Evolutionary conservation across 2,329 filamentous ascomycete species (phyloP).

Genomic region (Trichoderma guizhouense): DNA sequence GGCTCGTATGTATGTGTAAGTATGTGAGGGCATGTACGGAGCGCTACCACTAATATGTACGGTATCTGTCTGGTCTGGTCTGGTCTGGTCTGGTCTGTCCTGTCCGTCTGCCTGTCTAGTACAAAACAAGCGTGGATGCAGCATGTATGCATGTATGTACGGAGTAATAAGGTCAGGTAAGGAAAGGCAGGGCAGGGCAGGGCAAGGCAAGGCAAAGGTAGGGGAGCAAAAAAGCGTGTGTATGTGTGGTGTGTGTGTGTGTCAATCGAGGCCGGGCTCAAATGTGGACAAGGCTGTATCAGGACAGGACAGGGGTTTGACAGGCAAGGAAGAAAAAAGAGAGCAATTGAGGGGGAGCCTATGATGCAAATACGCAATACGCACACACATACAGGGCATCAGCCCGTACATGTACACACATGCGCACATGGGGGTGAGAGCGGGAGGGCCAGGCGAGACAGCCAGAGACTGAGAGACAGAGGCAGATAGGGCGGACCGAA

Average conservation of each 20-base stretch:
- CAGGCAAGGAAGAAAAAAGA: not conserved
- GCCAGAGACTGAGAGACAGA: not conserved
- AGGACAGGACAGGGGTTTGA: conserved; percentile 8
- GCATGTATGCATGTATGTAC: conserved; percentile 3
- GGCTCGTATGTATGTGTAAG: conserved; percentile 1
- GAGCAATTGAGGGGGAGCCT: not conserved
- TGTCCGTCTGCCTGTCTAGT: not conserved
- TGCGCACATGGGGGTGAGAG: conserved; percentile 10
- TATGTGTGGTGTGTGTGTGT: conserved; percentile 1
- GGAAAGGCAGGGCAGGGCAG: not conserved
- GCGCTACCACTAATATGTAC: not conserved
- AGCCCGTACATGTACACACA: conserved; percentile 1
- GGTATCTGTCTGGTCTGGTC: not conserved
- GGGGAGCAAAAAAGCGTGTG: not conserved
- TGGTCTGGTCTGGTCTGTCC: not conserved
- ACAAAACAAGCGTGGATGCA: not conserved
- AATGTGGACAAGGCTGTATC: conserved; percentile 17
- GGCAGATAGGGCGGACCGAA: conserved; percentile 6
- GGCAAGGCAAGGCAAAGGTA: conserved; percentile 6
- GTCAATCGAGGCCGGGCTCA: conserved; percentile 13
- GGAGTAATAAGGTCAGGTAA: conserved; percentile 1
- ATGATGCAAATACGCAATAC: not conserved
- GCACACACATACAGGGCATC: conserved; percentile 9
- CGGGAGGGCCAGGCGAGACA: conserved; percentile 11
- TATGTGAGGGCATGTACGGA: conserved; percentile 5